Evolutionary conservation across 192 early-diverging fungal species (phyloP).

Genomic region (Jimgerdemannia lactiflua): DNA sequence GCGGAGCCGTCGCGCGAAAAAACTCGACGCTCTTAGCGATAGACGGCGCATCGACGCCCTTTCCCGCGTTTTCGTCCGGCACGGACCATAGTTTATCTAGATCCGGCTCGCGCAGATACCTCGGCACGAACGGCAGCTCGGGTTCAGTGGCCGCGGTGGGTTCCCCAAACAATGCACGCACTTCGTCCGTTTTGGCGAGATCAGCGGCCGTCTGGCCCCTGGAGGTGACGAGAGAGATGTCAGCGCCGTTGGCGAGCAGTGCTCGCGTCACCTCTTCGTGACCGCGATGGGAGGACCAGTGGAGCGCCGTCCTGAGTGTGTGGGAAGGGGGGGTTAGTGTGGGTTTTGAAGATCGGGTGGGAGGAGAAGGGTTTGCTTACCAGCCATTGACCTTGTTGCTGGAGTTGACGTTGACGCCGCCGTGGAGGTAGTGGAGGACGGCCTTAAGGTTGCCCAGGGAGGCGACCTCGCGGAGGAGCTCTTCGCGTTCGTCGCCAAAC

Average conservation of each 20-base stretch:
- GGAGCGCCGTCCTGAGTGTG: slow-evolving; percentile 56
- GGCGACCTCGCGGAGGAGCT: not conserved
- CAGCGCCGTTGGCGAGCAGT: slow-evolving; percentile 67
- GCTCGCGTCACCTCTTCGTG: slow-evolving; percentile 53
- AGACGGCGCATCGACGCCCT: slow-evolving; percentile 12
- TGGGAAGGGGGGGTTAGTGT: not conserved
- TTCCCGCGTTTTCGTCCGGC: slow-evolving; percentile 56
- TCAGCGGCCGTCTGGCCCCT: slow-evolving; percentile 63
- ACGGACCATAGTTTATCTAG: slow-evolving; percentile 65
- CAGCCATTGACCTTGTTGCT: slow-evolving; percentile 73
- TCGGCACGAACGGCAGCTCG: slow-evolving; percentile 48
- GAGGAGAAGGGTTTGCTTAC: slow-evolving; percentile 24
- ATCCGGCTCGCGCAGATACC: slow-evolving; percentile 63
- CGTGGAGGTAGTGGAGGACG: slow-evolving; percentile 56
- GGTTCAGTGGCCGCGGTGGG: slow-evolving; percentile 8
- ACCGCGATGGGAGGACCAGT: slow-evolving; percentile 74
- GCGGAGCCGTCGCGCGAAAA: slow-evolving; percentile 3
- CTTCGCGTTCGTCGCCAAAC: not conserved
- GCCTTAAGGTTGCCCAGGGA: slow-evolving; percentile 75
- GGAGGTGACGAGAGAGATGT: slow-evolving; percentile 44
- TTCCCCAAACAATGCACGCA: slow-evolving; percentile 39
- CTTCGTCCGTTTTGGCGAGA: slow-evolving; percentile 50
- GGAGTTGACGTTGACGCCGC: slow-evolving; percentile 64
- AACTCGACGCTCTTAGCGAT: slow-evolving; percentile 8
- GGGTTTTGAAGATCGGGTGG: not conserved